Conservation (phyloP, 2,329 filamentous ascomycete genomes). For the Stagonosporopsis chrysanthemi region DNA sequence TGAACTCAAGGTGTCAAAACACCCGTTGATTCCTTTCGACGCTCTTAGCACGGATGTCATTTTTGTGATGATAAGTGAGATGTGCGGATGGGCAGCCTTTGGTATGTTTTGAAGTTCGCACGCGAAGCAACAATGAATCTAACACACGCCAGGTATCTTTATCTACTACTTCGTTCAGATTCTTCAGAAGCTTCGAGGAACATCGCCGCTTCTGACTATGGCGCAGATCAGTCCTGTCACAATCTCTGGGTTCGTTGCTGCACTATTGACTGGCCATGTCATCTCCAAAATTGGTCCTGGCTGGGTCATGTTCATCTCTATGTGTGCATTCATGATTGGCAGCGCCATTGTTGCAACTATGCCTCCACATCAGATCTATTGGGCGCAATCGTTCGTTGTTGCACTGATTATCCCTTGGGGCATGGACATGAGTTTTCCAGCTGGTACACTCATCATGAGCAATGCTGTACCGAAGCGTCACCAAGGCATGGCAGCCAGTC, state of each 20-base stretch:
- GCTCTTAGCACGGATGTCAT: conserved; percentile 57
- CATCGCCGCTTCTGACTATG: conserved; percentile 37
- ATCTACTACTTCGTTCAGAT: conserved; percentile 46
- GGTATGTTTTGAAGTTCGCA: conserved; percentile 25
- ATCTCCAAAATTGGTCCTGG: conserved; percentile 39
- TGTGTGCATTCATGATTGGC: conserved; percentile 45
- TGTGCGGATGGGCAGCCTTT: conserved; percentile 51
- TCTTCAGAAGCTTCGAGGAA: conserved; percentile 31
- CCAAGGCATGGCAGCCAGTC: conserved; percentile 52
- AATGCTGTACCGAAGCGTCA: conserved; percentile 50
- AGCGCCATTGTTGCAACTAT: conserved; percentile 51
- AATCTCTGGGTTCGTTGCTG: conserved; percentile 42
- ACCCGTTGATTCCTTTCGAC: conserved; percentile 66
- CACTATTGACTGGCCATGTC: conserved; percentile 40
- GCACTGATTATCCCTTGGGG: conserved; percentile 48
- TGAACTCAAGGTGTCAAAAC: conserved; percentile 54
- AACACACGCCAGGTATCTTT: conserved; percentile 30
- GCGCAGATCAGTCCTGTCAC: conserved; percentile 39
- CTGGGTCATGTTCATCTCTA: conserved; percentile 44
- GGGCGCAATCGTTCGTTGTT: conserved; percentile 49
- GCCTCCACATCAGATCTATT: conserved; percentile 53
- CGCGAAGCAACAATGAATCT: neutral
- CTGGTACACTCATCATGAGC: conserved; percentile 51
- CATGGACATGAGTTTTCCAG: conserved; percentile 55
- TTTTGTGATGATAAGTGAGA: conserved; percentile 65